These are phyloP conservation scores for Coniferiporia sulphurascens DNA, from an alignment of 1,284 basidiomycete genomes.

Conservation along the genomic window DNA sequence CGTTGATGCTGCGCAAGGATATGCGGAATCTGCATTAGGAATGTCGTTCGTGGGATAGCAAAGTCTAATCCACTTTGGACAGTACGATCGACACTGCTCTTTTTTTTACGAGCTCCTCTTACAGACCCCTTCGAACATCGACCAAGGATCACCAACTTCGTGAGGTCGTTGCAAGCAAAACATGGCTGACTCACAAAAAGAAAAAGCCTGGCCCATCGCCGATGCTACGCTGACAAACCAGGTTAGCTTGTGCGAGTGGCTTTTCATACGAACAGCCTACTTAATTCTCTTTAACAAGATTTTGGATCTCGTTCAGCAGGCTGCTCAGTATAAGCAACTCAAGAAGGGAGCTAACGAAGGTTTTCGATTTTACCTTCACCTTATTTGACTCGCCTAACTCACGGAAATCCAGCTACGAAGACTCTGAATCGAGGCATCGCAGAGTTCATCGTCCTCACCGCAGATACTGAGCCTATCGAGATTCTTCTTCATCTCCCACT, in stretches of 20 bases:
- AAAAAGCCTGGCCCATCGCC: slow-evolving; percentile 93
- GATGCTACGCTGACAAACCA: slow-evolving; percentile 89
- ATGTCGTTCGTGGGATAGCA: neutral
- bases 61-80: neutral
- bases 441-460: slow-evolving; percentile 97
- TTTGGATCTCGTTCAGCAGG: slow-evolving; percentile 86
- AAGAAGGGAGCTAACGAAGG: slow-evolving; percentile 99
- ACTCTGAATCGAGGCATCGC: slow-evolving; percentile 98
- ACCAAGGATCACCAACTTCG: slow-evolving; percentile 21
- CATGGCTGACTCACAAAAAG: slow-evolving; percentile 49
- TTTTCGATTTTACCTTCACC: slow-evolving; percentile 25
- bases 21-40: neutral
- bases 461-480: slow-evolving; percentile 96
- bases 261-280: slow-evolving; percentile 8
- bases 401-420: slow-evolving; percentile 67
- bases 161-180: slow-evolving; percentile 20
- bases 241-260: slow-evolving; percentile 41
- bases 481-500: slow-evolving; percentile 97
- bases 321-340: slow-evolving; percentile 90
- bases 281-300: slow-evolving; percentile 49
- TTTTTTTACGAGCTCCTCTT: neutral
- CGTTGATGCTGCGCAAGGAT: too few relatives aligned
- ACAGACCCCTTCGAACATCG: slow-evolving; percentile 3
- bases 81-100: neutral
- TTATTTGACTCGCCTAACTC: neutral